Conservation (phyloP, 2,329 filamentous ascomycete genomes). For the Trichoderma koningii region DNA sequence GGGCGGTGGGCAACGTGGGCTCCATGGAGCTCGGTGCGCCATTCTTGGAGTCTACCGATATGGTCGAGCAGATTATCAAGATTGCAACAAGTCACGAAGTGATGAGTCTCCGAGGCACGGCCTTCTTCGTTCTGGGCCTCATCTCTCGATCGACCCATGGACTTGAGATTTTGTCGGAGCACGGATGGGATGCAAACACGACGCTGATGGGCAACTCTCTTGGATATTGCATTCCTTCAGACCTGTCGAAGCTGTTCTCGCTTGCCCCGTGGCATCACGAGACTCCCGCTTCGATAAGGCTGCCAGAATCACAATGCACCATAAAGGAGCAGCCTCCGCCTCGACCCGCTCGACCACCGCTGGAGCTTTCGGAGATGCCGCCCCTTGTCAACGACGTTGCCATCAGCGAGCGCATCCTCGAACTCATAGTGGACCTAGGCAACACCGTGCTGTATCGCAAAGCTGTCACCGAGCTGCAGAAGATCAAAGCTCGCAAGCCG, state of each 20-base stretch:
- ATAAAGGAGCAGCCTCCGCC: conserved; percentile 49
- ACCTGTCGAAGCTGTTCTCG: conserved; percentile 77
- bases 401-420: conserved; percentile 77
- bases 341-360: conserved; percentile 45
- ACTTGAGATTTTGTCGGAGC: conserved; percentile 83
- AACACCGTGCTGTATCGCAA: conserved; percentile 92
- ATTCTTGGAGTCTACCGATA: conserved; percentile 86
- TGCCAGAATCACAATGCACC: conserved; percentile 57
- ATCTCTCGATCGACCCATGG: conserved; percentile 92
- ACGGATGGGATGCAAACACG: conserved; percentile 91
- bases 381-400: conserved; percentile 59
- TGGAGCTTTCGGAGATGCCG: conserved; percentile 46
- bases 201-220: conserved; percentile 80
- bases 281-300: conserved; percentile 48
- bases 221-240: conserved; percentile 81
- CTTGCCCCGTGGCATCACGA: conserved; percentile 62
- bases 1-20: conserved; percentile 97
- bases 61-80: conserved; percentile 81
- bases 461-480: conserved; percentile 76
- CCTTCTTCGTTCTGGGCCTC: conserved; percentile 91
- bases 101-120: conserved; percentile 90
- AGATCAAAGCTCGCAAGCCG: conserved; percentile 75
- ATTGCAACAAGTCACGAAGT: conserved; percentile 89
- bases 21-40: conserved; percentile 97
- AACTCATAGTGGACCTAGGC: conserved; percentile 82